A percentile compares a stretch with the other conserved stretches of the same genome.
These are phyloP conservation scores for Oryza australiensis DNA, from an alignment of 176 grass and related monocot species.

Conservation along the genomic window DNA sequence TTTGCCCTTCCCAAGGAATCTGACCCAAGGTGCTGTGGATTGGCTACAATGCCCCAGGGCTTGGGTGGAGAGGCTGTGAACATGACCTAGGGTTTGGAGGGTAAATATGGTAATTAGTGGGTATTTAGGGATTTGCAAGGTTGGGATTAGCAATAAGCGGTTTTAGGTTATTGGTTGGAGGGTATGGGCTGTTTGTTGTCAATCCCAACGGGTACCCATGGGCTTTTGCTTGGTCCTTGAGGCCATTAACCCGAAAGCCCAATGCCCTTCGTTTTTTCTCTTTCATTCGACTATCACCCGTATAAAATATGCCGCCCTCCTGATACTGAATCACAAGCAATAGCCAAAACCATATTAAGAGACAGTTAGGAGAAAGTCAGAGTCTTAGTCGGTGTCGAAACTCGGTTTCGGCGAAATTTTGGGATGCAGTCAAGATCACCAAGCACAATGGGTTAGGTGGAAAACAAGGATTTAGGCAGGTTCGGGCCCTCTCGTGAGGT, in stretches of 20 bases:
- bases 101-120: neutral
- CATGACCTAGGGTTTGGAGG: constrained; percentile 15
- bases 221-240: neutral
- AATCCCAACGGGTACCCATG: constrained; percentile 40
- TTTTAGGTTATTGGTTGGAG: constrained; percentile 32
- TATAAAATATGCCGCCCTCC: no score
- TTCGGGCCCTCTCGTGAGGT: no score
- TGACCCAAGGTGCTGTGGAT: neutral
- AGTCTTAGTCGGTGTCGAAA: no score
- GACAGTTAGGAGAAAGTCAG: no score
- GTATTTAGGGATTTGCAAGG: constrained; percentile 46
- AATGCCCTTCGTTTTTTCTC: no score
- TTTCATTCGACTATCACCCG: no score
- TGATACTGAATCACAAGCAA: no score
- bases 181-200: constrained; percentile 16
- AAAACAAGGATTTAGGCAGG: no score
- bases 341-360: no score
- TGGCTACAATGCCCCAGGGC: constrained; percentile 23
- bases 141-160: constrained; percentile 53
- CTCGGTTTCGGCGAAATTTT: no score
- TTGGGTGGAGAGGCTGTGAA: neutral
- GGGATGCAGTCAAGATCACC: no score
- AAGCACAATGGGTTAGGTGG: no score
- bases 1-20: constrained; percentile 58
- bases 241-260: neutral